phyloP scores from a whole-genome alignment of 2,329 filamentous ascomycete species.

The Aspergillus fischeri region DNA sequence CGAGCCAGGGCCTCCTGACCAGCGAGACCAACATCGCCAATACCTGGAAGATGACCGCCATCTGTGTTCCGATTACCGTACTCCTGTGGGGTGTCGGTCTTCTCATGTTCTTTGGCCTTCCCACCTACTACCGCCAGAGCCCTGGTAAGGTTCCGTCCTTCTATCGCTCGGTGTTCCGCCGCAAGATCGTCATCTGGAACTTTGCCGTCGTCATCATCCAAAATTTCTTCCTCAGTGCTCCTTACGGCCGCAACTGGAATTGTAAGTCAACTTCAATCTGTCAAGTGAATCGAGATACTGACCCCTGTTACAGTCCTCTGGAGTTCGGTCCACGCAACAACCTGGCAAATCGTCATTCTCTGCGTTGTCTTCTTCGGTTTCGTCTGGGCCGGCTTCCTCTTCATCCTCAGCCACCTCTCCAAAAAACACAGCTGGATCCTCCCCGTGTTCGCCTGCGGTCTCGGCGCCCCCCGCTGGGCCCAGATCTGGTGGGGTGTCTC shows the following conservation, averaged over 20 bases:
- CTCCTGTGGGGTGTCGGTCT: conserved; percentile 55
- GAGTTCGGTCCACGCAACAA: conserved; percentile 50
- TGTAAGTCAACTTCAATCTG: conserved; percentile 33
- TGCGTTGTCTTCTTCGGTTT: conserved; percentile 46
- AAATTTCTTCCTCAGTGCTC: conserved; percentile 62
- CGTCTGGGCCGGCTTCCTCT: conserved; percentile 48
- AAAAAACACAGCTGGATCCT: conserved; percentile 61
- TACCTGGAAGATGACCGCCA: conserved; percentile 44
- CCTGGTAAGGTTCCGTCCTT: conserved; percentile 62
- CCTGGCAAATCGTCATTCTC: conserved; percentile 57
- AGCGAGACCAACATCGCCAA: conserved; percentile 32
- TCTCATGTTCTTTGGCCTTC: conserved; percentile 55
- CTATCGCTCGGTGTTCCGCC: conserved; percentile 57
- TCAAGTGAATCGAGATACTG: not conserved
- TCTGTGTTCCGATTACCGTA: conserved; percentile 54
- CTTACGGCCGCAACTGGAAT: conserved; percentile 63
- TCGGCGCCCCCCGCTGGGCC: conserved; percentile 60
- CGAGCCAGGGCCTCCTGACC: conserved; percentile 36
- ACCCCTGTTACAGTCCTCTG: conserved; percentile 44
- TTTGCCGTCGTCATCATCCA: conserved; percentile 59
- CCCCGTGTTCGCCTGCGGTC: conserved; percentile 63
- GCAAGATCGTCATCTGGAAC: conserved; percentile 64
- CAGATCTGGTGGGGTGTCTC: conserved; percentile 64
- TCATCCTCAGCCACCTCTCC: conserved; percentile 50
- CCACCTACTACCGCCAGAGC: conserved; percentile 61